Conservation (phyloP, 2,329 filamentous ascomycete genomes). For the Arthrobotrys megalospora region DNA sequence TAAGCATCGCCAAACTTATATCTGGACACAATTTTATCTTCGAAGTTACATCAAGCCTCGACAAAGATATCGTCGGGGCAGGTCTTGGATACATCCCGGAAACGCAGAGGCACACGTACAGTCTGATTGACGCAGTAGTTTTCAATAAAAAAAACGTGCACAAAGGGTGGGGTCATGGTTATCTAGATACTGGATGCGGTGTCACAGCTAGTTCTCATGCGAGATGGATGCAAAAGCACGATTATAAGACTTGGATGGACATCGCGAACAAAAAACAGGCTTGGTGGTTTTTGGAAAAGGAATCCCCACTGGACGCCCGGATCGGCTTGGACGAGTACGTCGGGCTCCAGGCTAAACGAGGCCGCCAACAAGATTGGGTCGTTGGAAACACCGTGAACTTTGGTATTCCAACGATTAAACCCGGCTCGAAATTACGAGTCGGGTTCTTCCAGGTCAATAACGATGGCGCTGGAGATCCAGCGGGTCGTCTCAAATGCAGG, state of each 20-base stretch:
- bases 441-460: background rate
- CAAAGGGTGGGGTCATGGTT: background rate
- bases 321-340: background rate
- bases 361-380: background rate
- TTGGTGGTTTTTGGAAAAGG: background rate
- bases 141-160: constrained; percentile 1
- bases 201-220: constrained; percentile 7
- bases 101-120: background rate
- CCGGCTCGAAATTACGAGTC: background rate
- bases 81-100: constrained; percentile 1
- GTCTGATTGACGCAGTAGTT: background rate
- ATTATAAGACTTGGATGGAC: background rate
- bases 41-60: background rate
- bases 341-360: background rate
- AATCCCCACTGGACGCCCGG: background rate
- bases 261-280: background rate
- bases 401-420: background rate
- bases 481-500: background rate
- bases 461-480: background rate
- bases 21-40: background rate
- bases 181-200: background rate
- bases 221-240: constrained; percentile 3
- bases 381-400: background rate
- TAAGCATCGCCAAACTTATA: background rate
- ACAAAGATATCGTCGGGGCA: background rate